Percentiles rank a stretch among this genome's conserved stretches.
Evolutionary conservation across 352 stramenopile genomes (phyloP).

Genomic region (Globisporangium megalacanthum): DNA sequence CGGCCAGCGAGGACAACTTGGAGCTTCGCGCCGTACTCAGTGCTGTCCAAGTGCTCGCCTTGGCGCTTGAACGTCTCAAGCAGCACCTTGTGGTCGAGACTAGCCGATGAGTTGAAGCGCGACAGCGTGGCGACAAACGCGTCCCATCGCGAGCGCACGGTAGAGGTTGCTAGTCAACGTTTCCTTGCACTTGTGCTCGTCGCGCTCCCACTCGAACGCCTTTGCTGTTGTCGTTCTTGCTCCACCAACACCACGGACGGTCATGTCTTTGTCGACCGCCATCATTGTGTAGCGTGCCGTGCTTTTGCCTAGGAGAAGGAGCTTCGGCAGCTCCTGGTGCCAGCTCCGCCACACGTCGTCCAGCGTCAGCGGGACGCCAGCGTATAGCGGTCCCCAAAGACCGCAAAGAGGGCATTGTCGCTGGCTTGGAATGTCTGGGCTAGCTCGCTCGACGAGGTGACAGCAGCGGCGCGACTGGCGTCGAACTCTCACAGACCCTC

Average conservation of each 20-base stretch:
- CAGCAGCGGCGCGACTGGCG: constrained; percentile 12
- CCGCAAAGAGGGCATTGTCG: constrained; percentile 28
- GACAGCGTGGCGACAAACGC: constrained; percentile 24
- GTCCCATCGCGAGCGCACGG: constrained; percentile 42
- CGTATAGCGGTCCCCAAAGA: not conserved
- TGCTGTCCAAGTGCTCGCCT: constrained; percentile 15
- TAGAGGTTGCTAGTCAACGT: not conserved
- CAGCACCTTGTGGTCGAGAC: constrained; percentile 39
- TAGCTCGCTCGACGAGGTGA: constrained; percentile 17
- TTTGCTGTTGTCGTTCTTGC: no score
- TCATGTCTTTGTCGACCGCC: constrained; percentile 1
- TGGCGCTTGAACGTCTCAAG: constrained; percentile 37
- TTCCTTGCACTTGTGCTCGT: no score
- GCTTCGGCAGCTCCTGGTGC: constrained; percentile 37
- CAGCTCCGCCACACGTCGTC: constrained; percentile 48
- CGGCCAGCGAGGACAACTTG: constrained; percentile 44
- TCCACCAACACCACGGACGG: not conserved
- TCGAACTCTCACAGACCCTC: constrained; percentile 28
- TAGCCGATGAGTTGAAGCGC: constrained; percentile 16
- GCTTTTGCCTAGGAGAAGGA: constrained; percentile 49
- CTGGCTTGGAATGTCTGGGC: constrained; percentile 19
- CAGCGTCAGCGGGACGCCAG: constrained; percentile 11
- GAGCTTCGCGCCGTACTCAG: constrained; percentile 49
- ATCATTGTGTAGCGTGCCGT: constrained; percentile 40
- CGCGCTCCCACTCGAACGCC: no score